phyloP scores from a whole-genome alignment of 2,329 filamentous ascomycete genomes.

The Cryoendolithus antarcticus region DNA sequence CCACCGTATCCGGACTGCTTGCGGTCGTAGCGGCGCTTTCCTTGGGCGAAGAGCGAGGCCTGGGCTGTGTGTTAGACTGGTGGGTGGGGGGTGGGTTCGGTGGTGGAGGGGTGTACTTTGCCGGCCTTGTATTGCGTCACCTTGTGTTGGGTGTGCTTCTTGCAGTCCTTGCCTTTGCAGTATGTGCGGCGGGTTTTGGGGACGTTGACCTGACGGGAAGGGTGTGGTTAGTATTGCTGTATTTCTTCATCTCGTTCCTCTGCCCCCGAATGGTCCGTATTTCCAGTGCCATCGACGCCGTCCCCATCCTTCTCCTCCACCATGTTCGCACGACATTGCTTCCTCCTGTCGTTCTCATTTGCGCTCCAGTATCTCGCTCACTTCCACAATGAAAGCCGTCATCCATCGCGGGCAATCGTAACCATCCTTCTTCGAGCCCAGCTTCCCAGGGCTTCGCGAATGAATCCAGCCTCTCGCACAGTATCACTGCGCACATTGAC shows the following conservation, averaged over 20 bases:
- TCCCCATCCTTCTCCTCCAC: too few relatives aligned
- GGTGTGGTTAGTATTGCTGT: constrained; percentile 5
- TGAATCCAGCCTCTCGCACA: not conserved
- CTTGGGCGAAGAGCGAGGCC: constrained; percentile 92
- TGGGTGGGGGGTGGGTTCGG: not conserved
- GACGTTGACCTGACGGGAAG: constrained; percentile 71
- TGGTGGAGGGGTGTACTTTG: constrained; percentile 44
- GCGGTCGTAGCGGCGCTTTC: constrained; percentile 98
- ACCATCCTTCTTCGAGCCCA: not conserved
- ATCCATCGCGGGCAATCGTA: not conserved
- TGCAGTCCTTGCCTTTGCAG: constrained; percentile 93
- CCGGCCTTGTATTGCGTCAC: constrained; percentile 95
- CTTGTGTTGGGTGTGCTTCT: constrained; percentile 66
- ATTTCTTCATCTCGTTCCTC: constrained; percentile 1
- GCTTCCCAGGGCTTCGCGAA: not conserved
- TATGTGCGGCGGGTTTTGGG: constrained; percentile 95
- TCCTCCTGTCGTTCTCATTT: not conserved
- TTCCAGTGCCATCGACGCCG: not conserved
- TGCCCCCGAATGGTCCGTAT: not conserved
- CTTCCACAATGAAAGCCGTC: too few relatives aligned
- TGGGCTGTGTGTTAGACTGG: constrained; percentile 21
- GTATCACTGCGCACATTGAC: constrained; percentile 1
- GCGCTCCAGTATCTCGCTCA: too few relatives aligned
- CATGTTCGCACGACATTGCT: not conserved
- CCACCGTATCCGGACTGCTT: constrained; percentile 99